Evolutionary conservation across 768 basidiomycete species (phyloP).

Genomic region (Trametes elegans): DNA sequence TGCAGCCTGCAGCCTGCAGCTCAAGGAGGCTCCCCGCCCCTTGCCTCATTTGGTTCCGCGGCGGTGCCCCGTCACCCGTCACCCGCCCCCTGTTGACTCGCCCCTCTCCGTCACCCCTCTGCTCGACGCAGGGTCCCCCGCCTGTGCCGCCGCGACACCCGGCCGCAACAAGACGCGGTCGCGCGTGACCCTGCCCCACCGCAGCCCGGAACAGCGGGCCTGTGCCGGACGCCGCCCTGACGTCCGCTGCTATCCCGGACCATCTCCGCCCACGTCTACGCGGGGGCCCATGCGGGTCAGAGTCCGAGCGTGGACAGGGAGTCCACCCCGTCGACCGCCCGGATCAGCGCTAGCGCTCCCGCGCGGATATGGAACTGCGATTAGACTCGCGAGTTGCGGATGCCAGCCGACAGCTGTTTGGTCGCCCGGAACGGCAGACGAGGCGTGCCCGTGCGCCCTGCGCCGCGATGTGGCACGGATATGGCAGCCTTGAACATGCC

Average conservation of each 20-base stretch:
- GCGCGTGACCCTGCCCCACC: conserved; percentile 15
- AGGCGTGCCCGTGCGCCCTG: neutral
- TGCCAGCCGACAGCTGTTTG: too few relatives aligned
- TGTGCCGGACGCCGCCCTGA: conserved; percentile 7
- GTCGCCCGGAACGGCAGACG: conserved; percentile 2
- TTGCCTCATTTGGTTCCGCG: conserved; percentile 16
- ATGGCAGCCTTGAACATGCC: conserved; percentile 21
- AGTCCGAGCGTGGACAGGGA: too few relatives aligned
- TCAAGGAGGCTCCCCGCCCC: neutral
- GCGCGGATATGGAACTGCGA: too few relatives aligned
- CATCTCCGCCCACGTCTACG: conserved; percentile 13
- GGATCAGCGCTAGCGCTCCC: conserved; percentile 2
- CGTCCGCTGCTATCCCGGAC: conserved; percentile 8
- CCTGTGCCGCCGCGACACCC: neutral
- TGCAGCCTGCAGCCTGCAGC: too few relatives aligned
- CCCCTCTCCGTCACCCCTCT: neutral
- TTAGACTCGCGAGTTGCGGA: too few relatives aligned
- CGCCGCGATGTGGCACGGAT: conserved; percentile 10
- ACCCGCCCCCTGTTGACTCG: neutral
- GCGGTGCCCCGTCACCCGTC: neutral
- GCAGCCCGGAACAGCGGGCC: conserved; percentile 17
- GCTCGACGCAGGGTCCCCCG: neutral
- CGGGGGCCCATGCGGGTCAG: conserved; percentile 8
- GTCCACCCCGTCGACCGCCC: conserved; percentile 3
- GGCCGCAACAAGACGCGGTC: conserved; percentile 8